Evolutionary conservation across 1,139 yeast genomes (phyloP), one percentile per base, ranked within the genome.

Genomic region (Blastobotrys aristatus): DNA sequence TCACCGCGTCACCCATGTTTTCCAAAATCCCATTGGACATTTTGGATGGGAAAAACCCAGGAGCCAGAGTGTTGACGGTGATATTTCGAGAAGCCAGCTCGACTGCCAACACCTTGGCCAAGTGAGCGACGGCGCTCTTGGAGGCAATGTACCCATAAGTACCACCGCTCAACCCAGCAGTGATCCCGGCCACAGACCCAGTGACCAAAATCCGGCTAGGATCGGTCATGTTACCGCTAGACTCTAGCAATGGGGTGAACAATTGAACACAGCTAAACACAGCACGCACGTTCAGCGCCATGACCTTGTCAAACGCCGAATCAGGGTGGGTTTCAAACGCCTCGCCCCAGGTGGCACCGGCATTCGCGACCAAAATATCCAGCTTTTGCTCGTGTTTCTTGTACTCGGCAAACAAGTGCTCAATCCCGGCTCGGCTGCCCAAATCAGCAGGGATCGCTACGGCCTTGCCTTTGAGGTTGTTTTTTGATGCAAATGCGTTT

Each of bases 331-430:
- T 69, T 39, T 73, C 82, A 49, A 84, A 67, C 27, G 76, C 77
- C 4, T 80, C 84, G 29, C 90, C 92, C 92, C 92, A 84, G 14
- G 84, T 69, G 10, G 90, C 89, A 43, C 94, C 94, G 13, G 92
- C 92, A 58, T 84, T 84, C 50, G 90, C 88, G 57, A 82, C 71
- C 53, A 84, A 70, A 52, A 84, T 81, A 60, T 84, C 80, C 30
- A 82, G 73, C 58, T 73, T 71, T 14, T 55, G 48, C 40, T 57
- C 73, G 37, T 65, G 67, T 50, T 67, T 65, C 33, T 65, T 53
- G 26, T 79, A 76, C 41, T 71, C 74, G 7, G 70, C 65, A 47
- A 60, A 69, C 55, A 84, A 75, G 30, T 67, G 60, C 48, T 70
- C 67, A 48, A 76, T 74, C 21, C 84, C 84, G 17, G 65, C 69